Conservation (phyloP, 441 rosid genomes). For the Pelargonium cotyledonis region DNA sequence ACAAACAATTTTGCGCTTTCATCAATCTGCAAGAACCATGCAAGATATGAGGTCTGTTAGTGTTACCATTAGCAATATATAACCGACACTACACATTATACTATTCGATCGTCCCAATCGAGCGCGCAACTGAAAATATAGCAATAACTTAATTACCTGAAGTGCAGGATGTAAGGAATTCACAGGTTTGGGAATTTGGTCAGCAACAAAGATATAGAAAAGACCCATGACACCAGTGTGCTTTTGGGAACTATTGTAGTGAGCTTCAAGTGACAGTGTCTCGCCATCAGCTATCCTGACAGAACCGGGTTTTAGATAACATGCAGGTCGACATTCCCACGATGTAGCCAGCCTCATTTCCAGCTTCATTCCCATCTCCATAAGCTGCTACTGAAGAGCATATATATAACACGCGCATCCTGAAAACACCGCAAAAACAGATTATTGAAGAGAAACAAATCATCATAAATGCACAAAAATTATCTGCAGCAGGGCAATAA, state of each 20-base stretch:
- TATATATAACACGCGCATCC: slow-evolving; percentile 57
- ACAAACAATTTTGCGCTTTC: slow-evolving; percentile 14
- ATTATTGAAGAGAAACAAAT: slow-evolving; percentile 14
- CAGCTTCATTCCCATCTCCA: slow-evolving; percentile 67
- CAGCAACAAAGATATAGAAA: slow-evolving; percentile 61
- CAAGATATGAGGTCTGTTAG: no score
- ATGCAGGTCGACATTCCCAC: slow-evolving; percentile 94
- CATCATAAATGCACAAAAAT: no score
- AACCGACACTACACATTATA: no score
- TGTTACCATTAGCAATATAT: no score
- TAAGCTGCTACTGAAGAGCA: slow-evolving; percentile 54
- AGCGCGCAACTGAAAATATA: no score
- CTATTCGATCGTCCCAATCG: no score
- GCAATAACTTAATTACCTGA: no score
- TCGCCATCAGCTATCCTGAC: slow-evolving; percentile 51
- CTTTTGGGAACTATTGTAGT: slow-evolving; percentile 36
- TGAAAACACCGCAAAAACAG: slow-evolving; percentile 22
- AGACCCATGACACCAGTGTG: slow-evolving; percentile 89
- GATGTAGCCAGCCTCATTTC: slow-evolving; percentile 78
- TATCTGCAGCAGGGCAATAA: no score
- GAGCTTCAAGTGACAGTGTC: slow-evolving; percentile 53
- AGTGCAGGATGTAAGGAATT: slow-evolving; percentile 16
- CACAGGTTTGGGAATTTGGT: slow-evolving; percentile 31
- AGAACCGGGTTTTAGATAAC: slow-evolving; percentile 61
- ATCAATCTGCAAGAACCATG: slow-evolving; percentile 23